Evolutionary conservation across 176 grass and related monocot genomes (phyloP).

Genomic region (Aegilops tauschii): DNA sequence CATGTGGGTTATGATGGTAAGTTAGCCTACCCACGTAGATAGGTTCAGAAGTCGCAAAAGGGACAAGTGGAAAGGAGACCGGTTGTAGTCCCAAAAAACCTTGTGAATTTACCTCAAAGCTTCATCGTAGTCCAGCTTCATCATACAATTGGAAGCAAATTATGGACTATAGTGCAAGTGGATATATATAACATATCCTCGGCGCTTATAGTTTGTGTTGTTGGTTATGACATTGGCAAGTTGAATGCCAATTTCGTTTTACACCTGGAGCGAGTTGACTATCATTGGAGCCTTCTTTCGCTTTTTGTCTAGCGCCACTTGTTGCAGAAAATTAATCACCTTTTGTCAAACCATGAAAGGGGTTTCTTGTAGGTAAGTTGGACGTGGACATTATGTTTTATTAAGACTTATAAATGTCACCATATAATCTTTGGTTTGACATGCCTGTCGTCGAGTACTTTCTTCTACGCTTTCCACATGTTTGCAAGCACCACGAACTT

Average conservation of each 20-base stretch:
- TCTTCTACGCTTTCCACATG: background rate
- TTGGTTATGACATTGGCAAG: background rate
- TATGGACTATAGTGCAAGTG: too few species aligned
- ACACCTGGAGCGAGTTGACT: background rate
- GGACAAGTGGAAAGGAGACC: too few species aligned
- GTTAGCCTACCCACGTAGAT: too few species aligned
- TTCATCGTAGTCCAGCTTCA: too few species aligned
- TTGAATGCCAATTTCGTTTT: background rate
- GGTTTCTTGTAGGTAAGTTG: conserved; percentile 32
- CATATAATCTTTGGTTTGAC: background rate
- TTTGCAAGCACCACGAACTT: background rate
- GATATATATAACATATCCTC: background rate
- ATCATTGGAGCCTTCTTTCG: background rate
- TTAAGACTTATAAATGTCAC: background rate
- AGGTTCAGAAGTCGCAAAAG: too few species aligned
- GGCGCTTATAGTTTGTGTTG: background rate
- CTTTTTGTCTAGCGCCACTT: background rate
- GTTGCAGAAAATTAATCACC: background rate
- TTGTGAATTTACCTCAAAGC: too few species aligned
- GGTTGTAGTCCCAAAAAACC: too few species aligned
- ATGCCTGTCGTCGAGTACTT: background rate
- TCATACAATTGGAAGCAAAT: too few species aligned
- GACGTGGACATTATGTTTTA: conserved; percentile 8
- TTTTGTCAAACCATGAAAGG: conserved; percentile 5
- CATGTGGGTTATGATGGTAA: too few species aligned